Base-by-base conservation (phyloP, 2,329 filamentous ascomycete species). In the Cercospora sp. region DNA sequence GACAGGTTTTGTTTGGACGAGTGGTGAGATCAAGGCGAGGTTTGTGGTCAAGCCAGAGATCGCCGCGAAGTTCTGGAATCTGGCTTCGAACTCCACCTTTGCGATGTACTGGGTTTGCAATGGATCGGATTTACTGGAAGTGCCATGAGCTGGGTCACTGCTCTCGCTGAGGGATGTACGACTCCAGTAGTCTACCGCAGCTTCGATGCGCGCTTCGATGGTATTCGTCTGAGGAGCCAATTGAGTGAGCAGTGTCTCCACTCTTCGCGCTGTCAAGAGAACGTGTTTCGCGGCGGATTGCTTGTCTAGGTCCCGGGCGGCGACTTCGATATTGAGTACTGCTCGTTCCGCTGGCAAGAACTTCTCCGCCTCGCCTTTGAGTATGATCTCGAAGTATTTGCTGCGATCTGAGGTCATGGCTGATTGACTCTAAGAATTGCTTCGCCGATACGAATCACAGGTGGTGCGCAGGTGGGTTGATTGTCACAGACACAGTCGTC, bases 131-230 rank as follows among this genome's bases (percentile, higher is more conserved):
- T 16, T 60, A 31, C 58, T 31, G 7, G 13, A 20, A n/a, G 5
- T 20, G 58, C 30, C 59, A 7, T 26, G 63, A 13, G 10, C 23
- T 18, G 26, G 18, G 3, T 65, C n/a, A 12, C 45, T 58, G n/a
- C 16, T 69, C 33, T 69, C 67, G 6, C 31, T 64, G n/a, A 69
- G 26, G 3, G 67, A 69, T 7, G 67, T 69, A 2, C 67, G 59
- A n/a, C 33, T 69, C 67, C 63, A 66, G 60, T 60, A 53, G 33
- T 69, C 67, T 23, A 66, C 51, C 3, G 45, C 13, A 5, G 66
- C 66, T 2, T 60, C 58, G 26, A 20, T 20, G n/a, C 58, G 28
- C 16, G 60, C 59, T 31, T 63, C 60, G n/a, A 36, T 7, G 28
- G 65, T 63, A 26, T 42, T 58, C 48, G 8, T 26, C 51, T 67